These are phyloP conservation scores for Boletus barrowsii DNA, from an alignment of 768 basidiomycete genomes.

Conservation along the genomic window DNA sequence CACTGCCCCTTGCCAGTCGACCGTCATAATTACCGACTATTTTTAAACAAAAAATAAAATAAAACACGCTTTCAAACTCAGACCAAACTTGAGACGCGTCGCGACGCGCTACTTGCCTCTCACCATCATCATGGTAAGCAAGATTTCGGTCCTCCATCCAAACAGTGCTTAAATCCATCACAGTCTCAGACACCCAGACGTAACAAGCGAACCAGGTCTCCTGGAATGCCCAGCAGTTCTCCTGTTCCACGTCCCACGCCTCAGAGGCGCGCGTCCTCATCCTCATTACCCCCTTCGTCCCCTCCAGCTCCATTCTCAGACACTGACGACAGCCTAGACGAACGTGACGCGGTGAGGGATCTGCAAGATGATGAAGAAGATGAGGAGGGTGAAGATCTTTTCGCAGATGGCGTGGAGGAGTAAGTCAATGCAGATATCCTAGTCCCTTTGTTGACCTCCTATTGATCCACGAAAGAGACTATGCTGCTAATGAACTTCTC, in stretches of 20 bases:
- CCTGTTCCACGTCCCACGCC: slow-evolving; percentile 44
- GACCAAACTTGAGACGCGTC: slow-evolving; percentile 38
- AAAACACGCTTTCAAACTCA: slow-evolving; percentile 43
- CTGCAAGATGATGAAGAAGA: slow-evolving; percentile 70
- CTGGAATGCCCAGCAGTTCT: slow-evolving; percentile 45
- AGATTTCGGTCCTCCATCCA: slow-evolving; percentile 1
- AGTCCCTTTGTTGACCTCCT: slow-evolving; percentile 8
- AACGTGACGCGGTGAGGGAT: slow-evolving; percentile 63
- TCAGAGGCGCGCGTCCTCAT: slow-evolving; percentile 56
- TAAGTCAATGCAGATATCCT: slow-evolving; percentile 34
- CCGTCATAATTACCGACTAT: slow-evolving; percentile 24
- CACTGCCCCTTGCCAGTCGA: slow-evolving; percentile 54
- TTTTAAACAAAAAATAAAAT: slow-evolving; percentile 1
- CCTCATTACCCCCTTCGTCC: slow-evolving; percentile 83
- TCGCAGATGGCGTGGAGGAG: slow-evolving; percentile 76
- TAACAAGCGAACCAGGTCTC: slow-evolving; percentile 61
- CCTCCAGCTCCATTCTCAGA: slow-evolving; percentile 84
- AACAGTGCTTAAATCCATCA: neutral
- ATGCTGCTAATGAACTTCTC: slow-evolving; percentile 75
- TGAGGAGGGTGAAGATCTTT: slow-evolving; percentile 92
- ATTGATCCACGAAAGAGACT: slow-evolving; percentile 55
- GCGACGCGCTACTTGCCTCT: slow-evolving; percentile 39
- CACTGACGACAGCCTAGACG: slow-evolving; percentile 76
- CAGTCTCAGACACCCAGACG: slow-evolving; percentile 49
- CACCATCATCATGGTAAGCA: slow-evolving; percentile 39